Percentiles rank a stretch among this genome's conserved stretches.
phyloP scores from a whole-genome alignment of 225 moss, liverwort and hornwort genomes.

The Sphagnum tenellum region DNA sequence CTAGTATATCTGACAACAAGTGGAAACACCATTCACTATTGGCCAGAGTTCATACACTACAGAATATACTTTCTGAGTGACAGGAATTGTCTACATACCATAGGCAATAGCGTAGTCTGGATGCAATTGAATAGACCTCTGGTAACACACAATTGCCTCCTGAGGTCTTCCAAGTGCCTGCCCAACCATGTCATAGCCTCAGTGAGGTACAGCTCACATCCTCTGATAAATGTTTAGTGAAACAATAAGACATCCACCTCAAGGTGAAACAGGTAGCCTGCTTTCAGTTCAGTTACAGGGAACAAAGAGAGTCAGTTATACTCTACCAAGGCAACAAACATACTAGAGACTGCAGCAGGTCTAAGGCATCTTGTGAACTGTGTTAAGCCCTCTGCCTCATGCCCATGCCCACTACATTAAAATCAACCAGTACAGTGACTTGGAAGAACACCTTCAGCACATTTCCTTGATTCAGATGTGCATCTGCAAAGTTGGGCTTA shows the following conservation, averaged over 20 bases:
- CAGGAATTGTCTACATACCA: slow-evolving; percentile 83
- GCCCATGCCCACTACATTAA: no score
- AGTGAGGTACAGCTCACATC: slow-evolving; percentile 11
- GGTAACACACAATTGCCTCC: slow-evolving; percentile 80
- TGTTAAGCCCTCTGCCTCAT: no score
- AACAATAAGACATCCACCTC: neutral
- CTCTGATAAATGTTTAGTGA: neutral
- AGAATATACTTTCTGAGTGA: slow-evolving; percentile 5
- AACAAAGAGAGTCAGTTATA: no score
- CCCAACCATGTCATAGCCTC: slow-evolving; percentile 7
- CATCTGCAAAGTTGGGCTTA: slow-evolving; percentile 96
- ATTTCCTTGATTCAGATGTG: slow-evolving; percentile 90
- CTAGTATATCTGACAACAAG: neutral
- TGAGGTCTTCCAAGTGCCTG: slow-evolving; percentile 90
- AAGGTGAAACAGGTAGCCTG: no score
- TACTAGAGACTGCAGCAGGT: no score
- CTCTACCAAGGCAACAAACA: no score
- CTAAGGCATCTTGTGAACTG: no score
- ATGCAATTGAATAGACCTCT: slow-evolving; percentile 82
- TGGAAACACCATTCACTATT: slow-evolving; percentile 1
- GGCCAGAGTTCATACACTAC: neutral
- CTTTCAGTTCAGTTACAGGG: no score
- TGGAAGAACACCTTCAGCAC: slow-evolving; percentile 63
- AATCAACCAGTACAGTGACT: neutral
- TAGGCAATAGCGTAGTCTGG: slow-evolving; percentile 97